Conservation (phyloP, 768 basidiomycete species). For the Scleroderma bovista region DNA sequence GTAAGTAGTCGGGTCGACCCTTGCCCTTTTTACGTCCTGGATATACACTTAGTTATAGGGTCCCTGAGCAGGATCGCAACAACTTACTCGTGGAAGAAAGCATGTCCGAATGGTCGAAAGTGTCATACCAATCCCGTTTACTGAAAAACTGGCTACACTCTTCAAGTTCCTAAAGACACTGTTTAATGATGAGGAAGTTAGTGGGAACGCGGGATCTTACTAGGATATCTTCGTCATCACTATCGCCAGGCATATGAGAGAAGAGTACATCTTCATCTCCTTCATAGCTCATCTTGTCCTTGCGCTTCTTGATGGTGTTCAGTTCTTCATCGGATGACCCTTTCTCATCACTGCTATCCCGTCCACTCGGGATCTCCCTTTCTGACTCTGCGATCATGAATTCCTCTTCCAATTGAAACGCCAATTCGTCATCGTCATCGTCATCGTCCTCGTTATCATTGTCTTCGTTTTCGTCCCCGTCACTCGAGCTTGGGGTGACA, state of each 20-base stretch:
- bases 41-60: neutral
- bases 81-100: neutral
- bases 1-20: constrained; percentile 27
- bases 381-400: constrained; percentile 35
- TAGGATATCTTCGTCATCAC: neutral
- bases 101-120: neutral
- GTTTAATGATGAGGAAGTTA: no score
- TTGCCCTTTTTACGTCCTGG: constrained; percentile 11
- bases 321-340: constrained; percentile 18
- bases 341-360: constrained; percentile 13
- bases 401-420: constrained; percentile 42
- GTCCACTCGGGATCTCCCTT: neutral
- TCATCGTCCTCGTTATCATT: constrained; percentile 14
- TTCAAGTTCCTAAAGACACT: neutral
- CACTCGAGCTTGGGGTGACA: constrained; percentile 23
- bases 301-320: constrained; percentile 40
- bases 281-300: constrained; percentile 27
- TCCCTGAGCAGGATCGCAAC: neutral
- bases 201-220: neutral
- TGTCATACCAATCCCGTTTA: neutral
- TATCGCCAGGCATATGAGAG: neutral
- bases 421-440: constrained; percentile 30
- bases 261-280: neutral
- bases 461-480: constrained; percentile 23
- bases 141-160: neutral